These are phyloP conservation scores for Colletotrichum plurivorum DNA, from an alignment of 2,329 filamentous ascomycete genomes.

Conservation along the genomic window DNA sequence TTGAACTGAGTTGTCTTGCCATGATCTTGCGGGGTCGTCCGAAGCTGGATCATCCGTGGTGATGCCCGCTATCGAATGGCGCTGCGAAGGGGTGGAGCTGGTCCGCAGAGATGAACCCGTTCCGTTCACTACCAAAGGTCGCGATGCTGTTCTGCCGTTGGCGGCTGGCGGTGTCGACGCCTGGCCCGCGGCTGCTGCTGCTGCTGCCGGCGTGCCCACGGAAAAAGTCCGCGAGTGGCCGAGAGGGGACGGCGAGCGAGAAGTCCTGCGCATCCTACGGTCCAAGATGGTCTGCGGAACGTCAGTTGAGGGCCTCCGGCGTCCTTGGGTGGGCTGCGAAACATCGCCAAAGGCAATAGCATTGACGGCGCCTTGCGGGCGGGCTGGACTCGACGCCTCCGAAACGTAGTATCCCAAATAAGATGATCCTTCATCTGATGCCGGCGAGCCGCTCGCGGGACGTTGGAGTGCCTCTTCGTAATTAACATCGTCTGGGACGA, in stretches of 20 bases:
- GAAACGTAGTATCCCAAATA: slow-evolving; percentile 56
- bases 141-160: slow-evolving; percentile 53
- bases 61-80: background rate
- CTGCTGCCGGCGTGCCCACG: slow-evolving; percentile 52
- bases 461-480: slow-evolving; percentile 60
- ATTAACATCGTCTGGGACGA: slow-evolving; percentile 68
- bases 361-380: slow-evolving; percentile 48
- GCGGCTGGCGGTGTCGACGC: slow-evolving; percentile 54
- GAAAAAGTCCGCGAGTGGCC: slow-evolving; percentile 64
- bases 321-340: slow-evolving; percentile 54
- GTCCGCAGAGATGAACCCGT: slow-evolving; percentile 62
- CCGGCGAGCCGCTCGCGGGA: slow-evolving; percentile 59
- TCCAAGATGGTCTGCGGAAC: slow-evolving; percentile 68
- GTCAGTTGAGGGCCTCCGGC: slow-evolving; percentile 66
- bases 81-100: slow-evolving; percentile 45
- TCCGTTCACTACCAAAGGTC: slow-evolving; percentile 68
- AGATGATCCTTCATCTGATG: slow-evolving; percentile 60
- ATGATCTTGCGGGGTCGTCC: slow-evolving; percentile 43
- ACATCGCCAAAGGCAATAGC: slow-evolving; percentile 65
- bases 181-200: slow-evolving; percentile 41
- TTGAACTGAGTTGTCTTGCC: slow-evolving; percentile 48
- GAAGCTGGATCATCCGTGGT: slow-evolving; percentile 34
- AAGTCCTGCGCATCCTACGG: slow-evolving; percentile 65
- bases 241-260: slow-evolving; percentile 70
- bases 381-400: slow-evolving; percentile 47